Conservation (phyloP, 176 grass and related monocot genomes). For the Musa schizocarpa region DNA sequence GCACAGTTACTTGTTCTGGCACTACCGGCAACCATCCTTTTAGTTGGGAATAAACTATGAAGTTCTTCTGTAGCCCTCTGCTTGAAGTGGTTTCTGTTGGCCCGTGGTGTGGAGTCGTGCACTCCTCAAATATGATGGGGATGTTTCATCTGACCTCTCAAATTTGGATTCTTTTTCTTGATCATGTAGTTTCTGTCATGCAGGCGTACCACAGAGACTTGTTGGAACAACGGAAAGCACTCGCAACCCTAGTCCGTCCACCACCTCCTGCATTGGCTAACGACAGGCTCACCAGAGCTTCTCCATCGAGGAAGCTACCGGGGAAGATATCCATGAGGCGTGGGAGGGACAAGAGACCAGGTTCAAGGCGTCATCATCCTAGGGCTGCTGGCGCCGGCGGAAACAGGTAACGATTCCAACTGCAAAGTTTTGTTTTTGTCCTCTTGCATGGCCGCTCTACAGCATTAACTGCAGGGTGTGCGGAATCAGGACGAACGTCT, state of each 20-base stretch:
- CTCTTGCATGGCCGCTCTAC: neutral
- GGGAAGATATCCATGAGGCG: slow-evolving; percentile 41
- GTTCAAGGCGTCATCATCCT: slow-evolving; percentile 40
- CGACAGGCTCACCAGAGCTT: slow-evolving; percentile 24
- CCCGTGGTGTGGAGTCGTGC: too few relatives aligned
- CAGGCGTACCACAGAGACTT: slow-evolving; percentile 88
- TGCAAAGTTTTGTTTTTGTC: slow-evolving; percentile 22
- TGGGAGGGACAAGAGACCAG: slow-evolving; percentile 47
- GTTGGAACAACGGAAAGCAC: slow-evolving; percentile 42
- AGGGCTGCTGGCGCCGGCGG: slow-evolving; percentile 17
- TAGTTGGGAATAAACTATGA: slow-evolving; percentile 1
- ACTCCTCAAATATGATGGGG: too few relatives aligned
- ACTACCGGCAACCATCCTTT: neutral
- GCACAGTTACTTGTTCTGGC: too few relatives aligned
- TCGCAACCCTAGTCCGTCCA: slow-evolving; percentile 29
- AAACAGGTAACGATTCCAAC: slow-evolving; percentile 32
- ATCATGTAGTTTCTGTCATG: slow-evolving; percentile 5
- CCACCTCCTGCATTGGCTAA: slow-evolving; percentile 27
- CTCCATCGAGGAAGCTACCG: slow-evolving; percentile 40
- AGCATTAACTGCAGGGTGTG: slow-evolving; percentile 27
- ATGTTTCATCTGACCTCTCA: neutral
- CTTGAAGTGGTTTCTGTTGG: too few relatives aligned
- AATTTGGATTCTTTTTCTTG: neutral
- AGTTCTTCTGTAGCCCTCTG: neutral
- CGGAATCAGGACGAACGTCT: slow-evolving; percentile 18